Base-by-base conservation (phyloP, 139 green algal species). In the Astrephomene gubernaculifera region DNA sequence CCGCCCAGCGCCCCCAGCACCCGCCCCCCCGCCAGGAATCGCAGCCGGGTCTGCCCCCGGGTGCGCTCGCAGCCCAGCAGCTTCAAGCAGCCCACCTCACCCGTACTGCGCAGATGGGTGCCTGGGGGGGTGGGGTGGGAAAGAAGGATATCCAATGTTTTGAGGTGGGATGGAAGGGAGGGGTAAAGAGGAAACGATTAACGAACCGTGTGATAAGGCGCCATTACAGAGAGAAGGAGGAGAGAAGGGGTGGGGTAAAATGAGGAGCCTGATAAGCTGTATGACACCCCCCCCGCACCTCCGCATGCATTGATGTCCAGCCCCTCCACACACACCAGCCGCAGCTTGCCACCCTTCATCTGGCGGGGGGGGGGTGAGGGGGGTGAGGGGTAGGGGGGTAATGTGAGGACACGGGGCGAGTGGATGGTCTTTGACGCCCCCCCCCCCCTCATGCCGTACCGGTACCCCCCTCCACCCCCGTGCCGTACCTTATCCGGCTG, bases 301-400 rank as follows among this genome's bases (percentile, higher is more conserved):
- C 79, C 79, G 67, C 79, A 86, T 5, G 79, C 79, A 35, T 86
- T 86, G 65, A 86, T 78, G 65, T 86, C 79, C 0, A 86, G 79
- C 0, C 79, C 64, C 79, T 86, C 65, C 27, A 86, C 31, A 22
- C 69, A 14, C 61, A 86, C 54, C 64, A 86, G 49, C 45, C 79
- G 64, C 65, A 86, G 67, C 65, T 60, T 68, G 25, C 57, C 24
- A 27, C 79, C 79, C 79, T 86, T 86, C 61, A 84, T 65, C 78
- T 84, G 78, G 3, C 5, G 49, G 12, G 49, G n/a, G n/a, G n/a
- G n/a, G n/a, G n/a, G n/a, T n/a, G n/a, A n/a, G n/a, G n/a, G n/a
- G n/a, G n/a, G n/a, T n/a, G n/a, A n/a, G n/a, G n/a, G n/a, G n/a
- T n/a, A n/a, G n/a, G n/a, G n/a, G n/a, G n/a, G n/a, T n/a, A n/a